Conservation (phyloP, 169 alveolate species). For the Perkinsus chesapeaki region DNA sequence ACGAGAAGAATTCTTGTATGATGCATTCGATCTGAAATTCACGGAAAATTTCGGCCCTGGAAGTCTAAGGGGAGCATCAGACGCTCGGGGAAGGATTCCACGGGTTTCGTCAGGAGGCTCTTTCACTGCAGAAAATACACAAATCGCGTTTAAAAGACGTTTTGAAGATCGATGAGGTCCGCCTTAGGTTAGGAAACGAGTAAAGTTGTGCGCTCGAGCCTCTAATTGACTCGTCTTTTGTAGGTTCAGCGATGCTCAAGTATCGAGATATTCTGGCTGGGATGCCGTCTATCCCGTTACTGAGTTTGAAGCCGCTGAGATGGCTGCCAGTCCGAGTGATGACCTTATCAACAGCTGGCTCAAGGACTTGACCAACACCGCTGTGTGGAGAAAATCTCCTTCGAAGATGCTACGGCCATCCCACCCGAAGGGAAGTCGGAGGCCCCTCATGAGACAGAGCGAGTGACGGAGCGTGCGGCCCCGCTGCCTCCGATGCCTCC, state of each 20-base stretch:
- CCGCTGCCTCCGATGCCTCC: not conserved
- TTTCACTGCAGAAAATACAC: too few species aligned
- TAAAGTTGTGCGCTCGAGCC: not conserved
- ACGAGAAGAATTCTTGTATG: too few species aligned
- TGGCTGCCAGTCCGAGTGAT: not conserved
- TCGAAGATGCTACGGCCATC: too few species aligned
- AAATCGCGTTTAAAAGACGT: too few species aligned
- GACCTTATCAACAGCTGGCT: not conserved
- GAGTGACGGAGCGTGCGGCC: not conserved
- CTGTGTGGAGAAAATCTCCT: not conserved
- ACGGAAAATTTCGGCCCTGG: too few species aligned
- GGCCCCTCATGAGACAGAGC: not conserved
- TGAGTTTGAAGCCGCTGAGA: not conserved
- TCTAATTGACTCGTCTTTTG: not conserved
- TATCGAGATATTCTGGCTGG: not conserved
- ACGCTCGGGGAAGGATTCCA: too few species aligned
- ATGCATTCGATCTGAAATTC: too few species aligned
- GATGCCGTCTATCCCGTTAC: not conserved
- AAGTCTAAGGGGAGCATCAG: too few species aligned
- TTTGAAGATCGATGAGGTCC: too few species aligned
- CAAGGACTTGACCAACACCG: not conserved
- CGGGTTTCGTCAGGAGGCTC: too few species aligned
- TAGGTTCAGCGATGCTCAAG: not conserved
- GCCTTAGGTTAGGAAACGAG: too few species aligned
- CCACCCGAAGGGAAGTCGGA: too few species aligned